Conservation (phyloP, 345 rosid species). For the Ailanthus altissimus region DNA sequence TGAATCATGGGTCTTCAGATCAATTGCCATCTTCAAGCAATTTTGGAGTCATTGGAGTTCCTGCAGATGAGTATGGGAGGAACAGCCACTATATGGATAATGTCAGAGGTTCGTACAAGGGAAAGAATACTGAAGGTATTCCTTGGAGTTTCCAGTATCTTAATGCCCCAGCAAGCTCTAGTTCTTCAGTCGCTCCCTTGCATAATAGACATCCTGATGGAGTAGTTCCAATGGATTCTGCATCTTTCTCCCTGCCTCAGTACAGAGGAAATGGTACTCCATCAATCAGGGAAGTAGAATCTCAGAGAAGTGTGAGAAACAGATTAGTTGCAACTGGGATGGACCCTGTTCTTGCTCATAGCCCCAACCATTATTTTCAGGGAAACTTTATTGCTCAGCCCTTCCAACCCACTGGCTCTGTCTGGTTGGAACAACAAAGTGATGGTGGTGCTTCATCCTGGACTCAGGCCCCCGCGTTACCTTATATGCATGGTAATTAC, state of each 20-base stretch:
- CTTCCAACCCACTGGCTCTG: slow-evolving; percentile 45
- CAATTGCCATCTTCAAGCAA: slow-evolving; percentile 47
- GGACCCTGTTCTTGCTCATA: slow-evolving; percentile 56
- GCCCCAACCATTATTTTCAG: slow-evolving; percentile 47
- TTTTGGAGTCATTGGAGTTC: slow-evolving; percentile 47
- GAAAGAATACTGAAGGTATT: slow-evolving; percentile 59
- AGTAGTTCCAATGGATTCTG: slow-evolving; percentile 36
- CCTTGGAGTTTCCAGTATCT: slow-evolving; percentile 50
- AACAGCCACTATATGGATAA: slow-evolving; percentile 50
- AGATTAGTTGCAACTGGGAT: slow-evolving; percentile 52
- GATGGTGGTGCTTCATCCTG: slow-evolving; percentile 58
- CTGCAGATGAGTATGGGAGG: slow-evolving; percentile 57
- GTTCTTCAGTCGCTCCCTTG: slow-evolving; percentile 39
- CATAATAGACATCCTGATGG: slow-evolving; percentile 56
- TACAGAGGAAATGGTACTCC: slow-evolving; percentile 44
- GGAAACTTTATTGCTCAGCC: slow-evolving; percentile 57
- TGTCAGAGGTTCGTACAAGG: slow-evolving; percentile 59
- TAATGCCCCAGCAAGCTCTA: slow-evolving; percentile 51
- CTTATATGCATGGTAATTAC: slow-evolving; percentile 66
- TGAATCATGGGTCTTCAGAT: slow-evolving; percentile 49
- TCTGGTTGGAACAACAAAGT: slow-evolving; percentile 52
- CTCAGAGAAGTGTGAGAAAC: slow-evolving; percentile 62
- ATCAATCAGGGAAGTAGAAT: slow-evolving; percentile 46
- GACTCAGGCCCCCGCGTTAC: slow-evolving; percentile 53
- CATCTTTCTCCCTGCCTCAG: slow-evolving; percentile 43